These are phyloP conservation scores for Emydomyces testavorans DNA, from an alignment of 2,329 filamentous ascomycete genomes.

Conservation along the genomic window DNA sequence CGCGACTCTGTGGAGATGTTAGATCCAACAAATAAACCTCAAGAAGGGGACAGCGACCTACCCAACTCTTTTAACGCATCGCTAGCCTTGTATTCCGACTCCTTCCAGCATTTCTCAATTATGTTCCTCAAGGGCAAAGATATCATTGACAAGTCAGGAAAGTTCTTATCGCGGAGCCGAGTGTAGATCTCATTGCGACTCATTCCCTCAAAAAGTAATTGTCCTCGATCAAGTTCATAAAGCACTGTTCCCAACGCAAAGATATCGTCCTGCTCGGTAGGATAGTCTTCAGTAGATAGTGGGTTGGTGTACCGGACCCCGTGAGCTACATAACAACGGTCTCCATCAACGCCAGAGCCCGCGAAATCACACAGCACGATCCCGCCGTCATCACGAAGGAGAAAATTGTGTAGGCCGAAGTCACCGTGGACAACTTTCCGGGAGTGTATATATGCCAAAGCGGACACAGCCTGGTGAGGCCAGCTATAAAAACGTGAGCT, in stretches of 20 bases:
- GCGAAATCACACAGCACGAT: conserved; percentile 20
- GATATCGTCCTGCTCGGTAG: conserved; percentile 6
- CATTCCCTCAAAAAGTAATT: neutral
- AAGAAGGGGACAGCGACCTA: too few species aligned
- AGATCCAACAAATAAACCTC: too few species aligned
- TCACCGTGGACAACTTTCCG: conserved; percentile 16
- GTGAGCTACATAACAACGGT: neutral
- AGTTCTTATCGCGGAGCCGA: neutral
- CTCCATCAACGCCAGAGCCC: conserved; percentile 15
- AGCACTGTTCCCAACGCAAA: conserved; percentile 10
- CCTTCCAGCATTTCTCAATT: conserved; percentile 12
- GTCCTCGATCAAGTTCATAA: conserved; percentile 5
- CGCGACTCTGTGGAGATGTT: too few species aligned
- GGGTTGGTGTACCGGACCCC: conserved; percentile 3
- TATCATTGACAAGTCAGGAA: conserved; percentile 6
- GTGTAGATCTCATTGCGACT: conserved; percentile 1
- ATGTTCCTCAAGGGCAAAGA: neutral
- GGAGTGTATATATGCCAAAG: too few species aligned
- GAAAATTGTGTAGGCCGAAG: conserved; percentile 18
- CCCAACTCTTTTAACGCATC: too few species aligned
- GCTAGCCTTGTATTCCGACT: too few species aligned
- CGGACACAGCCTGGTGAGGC: too few species aligned
- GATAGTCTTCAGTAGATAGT: neutral
- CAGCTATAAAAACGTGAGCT: too few species aligned
- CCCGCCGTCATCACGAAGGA: conserved; percentile 18